Conservation (phyloP, 2,329 filamentous ascomycete species). For the Cercospora zeae-maydis region DNA sequence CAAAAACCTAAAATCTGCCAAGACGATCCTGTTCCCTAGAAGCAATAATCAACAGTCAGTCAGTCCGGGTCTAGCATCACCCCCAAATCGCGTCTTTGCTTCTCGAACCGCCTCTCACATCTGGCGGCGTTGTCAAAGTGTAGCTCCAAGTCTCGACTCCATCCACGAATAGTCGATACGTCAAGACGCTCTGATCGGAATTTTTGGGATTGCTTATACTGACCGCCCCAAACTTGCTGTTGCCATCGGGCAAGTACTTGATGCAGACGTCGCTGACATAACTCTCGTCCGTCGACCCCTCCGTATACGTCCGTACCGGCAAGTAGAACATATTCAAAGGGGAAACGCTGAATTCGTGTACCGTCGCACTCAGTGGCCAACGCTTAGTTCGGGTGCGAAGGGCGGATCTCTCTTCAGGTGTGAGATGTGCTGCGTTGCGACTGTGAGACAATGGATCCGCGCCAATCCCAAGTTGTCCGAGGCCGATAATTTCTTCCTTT, state of each 20-base stretch:
- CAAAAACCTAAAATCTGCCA: not conserved
- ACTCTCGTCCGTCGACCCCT: conserved; percentile 55
- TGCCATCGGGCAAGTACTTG: conserved; percentile 81
- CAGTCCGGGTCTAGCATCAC: conserved; percentile 14
- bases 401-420: conserved; percentile 15
- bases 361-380: conserved; percentile 62
- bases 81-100: conserved; percentile 48
- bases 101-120: conserved; percentile 39
- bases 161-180: conserved; percentile 79
- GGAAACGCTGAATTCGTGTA: conserved; percentile 89
- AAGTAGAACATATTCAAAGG: conserved; percentile 93
- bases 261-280: conserved; percentile 72
- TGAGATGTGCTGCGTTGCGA: conserved; percentile 10
- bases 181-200: conserved; percentile 67
- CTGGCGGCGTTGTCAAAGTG: conserved; percentile 44
- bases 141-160: conserved; percentile 73
- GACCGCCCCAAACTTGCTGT: conserved; percentile 81
- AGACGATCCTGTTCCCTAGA: not conserved
- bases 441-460: conserved; percentile 19
- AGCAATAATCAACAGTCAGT: not conserved
- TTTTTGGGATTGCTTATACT: conserved; percentile 68
- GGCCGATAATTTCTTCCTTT: conserved; percentile 38
- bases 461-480: conserved; percentile 27
- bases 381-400: conserved; percentile 29
- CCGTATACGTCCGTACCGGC: conserved; percentile 76